A percentile compares a stretch with the other conserved stretches of the same genome.
phyloP scores from a whole-genome alignment of 768 basidiomycete genomes.

The Mycena floridula region DNA sequence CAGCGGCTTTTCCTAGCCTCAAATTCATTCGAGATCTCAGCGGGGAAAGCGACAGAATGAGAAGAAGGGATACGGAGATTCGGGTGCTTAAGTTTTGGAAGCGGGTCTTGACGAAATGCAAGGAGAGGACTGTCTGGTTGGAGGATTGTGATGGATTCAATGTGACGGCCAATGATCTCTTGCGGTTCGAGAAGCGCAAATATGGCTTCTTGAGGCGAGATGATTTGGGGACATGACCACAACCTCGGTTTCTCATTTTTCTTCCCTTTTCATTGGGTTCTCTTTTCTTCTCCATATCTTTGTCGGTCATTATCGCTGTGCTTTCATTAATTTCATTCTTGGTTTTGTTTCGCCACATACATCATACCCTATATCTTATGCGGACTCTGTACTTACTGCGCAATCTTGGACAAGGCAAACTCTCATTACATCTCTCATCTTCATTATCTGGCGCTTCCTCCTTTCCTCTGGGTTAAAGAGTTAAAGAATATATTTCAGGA shows the following conservation, averaged over 20 bases:
- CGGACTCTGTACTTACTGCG: not conserved
- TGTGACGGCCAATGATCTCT: not conserved
- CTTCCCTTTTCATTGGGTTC: not conserved
- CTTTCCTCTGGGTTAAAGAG: no score
- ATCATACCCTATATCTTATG: not conserved
- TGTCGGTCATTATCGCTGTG: not conserved
- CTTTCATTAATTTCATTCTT: not conserved
- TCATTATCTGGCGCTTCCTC: no score
- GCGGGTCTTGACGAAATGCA: conserved; percentile 21
- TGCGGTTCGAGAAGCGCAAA: not conserved
- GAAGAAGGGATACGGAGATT: conserved; percentile 28
- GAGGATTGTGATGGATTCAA: conserved; percentile 17
- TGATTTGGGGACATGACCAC: not conserved
- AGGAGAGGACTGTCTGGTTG: conserved; percentile 8
- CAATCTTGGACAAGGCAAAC: no score
- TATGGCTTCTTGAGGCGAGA: not conserved
- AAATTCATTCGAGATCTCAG: conserved; percentile 63
- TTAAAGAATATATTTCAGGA: no score
- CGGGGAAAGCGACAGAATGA: conserved; percentile 48
- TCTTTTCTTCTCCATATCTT: not conserved
- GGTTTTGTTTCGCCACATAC: not conserved
- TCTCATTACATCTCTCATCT: no score
- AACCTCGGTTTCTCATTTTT: not conserved
- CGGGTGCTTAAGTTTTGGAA: conserved; percentile 37
- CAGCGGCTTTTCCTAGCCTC: conserved; percentile 57